Conservation (phyloP, 1,284 basidiomycete genomes). For the Melanopsichium pennsylvanicum region DNA sequence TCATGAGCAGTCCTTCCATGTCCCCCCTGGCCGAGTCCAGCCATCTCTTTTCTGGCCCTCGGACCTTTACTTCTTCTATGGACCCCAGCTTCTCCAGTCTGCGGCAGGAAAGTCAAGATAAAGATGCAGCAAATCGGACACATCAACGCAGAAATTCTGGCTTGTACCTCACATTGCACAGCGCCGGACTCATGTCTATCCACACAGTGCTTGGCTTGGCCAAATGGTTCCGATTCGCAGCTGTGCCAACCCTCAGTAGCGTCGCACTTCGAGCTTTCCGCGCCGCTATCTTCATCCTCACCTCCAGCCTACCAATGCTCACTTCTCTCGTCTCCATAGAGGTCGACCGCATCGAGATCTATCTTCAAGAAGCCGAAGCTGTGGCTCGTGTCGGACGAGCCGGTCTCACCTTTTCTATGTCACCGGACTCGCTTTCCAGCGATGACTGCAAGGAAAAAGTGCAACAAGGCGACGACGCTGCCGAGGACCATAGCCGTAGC, state of each 20-base stretch:
- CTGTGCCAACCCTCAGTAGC: conserved; percentile 17
- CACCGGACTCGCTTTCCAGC: conserved; percentile 15
- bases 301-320: conserved; percentile 49
- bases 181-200: conserved; percentile 27
- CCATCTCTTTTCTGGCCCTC: not conserved
- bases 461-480: not conserved
- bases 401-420: conserved; percentile 48
- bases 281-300: conserved; percentile 44
- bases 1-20: conserved; percentile 40
- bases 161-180: conserved; percentile 24
- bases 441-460: not conserved
- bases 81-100: not conserved
- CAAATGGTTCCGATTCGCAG: conserved; percentile 14
- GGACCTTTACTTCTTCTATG: not conserved
- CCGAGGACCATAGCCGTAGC: not conserved
- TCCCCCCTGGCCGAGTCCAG: conserved; percentile 10
- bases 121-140: not conserved
- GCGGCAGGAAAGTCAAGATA: too few relatives aligned
- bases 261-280: conserved; percentile 28
- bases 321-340: conserved; percentile 58
- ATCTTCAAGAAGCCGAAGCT: conserved; percentile 44
- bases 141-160: not conserved
- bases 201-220: conserved; percentile 18
- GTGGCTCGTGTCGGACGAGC: conserved; percentile 42
- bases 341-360: conserved; percentile 49